Evolutionary conservation across 2,329 filamentous ascomycete species (phyloP).

Genomic region (Hypoxylon sp.): DNA sequence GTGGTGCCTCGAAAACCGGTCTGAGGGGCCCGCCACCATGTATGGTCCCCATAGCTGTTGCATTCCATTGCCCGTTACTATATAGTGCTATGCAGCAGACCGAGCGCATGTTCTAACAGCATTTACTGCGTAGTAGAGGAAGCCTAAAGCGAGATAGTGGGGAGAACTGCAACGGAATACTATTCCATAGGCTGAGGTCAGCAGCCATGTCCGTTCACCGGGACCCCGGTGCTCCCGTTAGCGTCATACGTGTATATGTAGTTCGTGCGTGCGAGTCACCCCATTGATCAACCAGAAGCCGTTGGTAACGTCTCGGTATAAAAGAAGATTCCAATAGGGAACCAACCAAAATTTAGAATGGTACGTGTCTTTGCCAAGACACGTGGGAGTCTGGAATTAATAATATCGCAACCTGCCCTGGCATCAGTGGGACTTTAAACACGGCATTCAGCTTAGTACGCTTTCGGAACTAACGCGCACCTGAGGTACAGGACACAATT

Average conservation of each 20-base stretch:
- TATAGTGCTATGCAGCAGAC: constrained; percentile 9
- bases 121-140: constrained; percentile 4
- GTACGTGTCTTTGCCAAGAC: constrained; percentile 27
- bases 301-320: constrained; percentile 4
- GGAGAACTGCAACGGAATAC: constrained; percentile 13
- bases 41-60: constrained; percentile 3
- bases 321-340: constrained; percentile 13
- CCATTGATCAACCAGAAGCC: constrained; percentile 22
- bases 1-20: constrained; percentile 1
- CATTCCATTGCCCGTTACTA: constrained; percentile 2
- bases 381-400: constrained; percentile 24
- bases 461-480: constrained; percentile 10
- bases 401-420: constrained; percentile 18
- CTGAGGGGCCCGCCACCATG: constrained; percentile 16
- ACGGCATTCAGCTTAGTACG: constrained; percentile 14
- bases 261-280: constrained; percentile 8
- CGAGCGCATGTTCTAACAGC: constrained; percentile 6
- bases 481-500: constrained; percentile 11
- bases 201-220: constrained; percentile 9
- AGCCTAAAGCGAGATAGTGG: constrained; percentile 19
- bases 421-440: constrained; percentile 13
- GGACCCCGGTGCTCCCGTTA: constrained; percentile 1
- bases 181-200: constrained; percentile 17
- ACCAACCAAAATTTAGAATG: constrained; percentile 1
- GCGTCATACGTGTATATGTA: constrained; percentile 20